Conservation (phyloP, 2,329 filamentous ascomycete genomes). For the Epichloe hybrida region DNA sequence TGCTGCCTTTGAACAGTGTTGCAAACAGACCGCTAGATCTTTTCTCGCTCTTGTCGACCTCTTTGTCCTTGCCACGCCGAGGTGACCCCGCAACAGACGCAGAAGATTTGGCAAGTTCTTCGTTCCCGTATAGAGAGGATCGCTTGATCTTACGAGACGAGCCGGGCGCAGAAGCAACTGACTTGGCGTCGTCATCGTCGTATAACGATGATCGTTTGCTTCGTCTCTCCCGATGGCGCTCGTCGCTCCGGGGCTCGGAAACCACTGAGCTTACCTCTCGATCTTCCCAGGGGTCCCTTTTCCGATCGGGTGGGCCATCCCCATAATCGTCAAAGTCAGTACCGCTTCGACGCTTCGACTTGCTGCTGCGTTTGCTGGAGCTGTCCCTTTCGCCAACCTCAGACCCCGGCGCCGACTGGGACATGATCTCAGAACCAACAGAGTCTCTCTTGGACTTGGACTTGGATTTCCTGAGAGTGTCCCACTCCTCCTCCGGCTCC, state of each 20-base stretch:
- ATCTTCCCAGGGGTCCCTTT: constrained; percentile 27
- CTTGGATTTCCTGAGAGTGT: constrained; percentile 19
- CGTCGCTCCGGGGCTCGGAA: constrained; percentile 28
- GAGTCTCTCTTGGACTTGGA: constrained; percentile 22
- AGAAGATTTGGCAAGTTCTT: constrained; percentile 25
- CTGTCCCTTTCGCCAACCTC: constrained; percentile 22
- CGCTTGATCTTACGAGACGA: constrained; percentile 10
- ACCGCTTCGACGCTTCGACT: constrained; percentile 24
- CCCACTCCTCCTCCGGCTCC: constrained; percentile 22
- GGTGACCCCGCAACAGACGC: constrained; percentile 22
- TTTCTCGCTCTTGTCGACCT: constrained; percentile 20
- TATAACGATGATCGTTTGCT: constrained; percentile 7
- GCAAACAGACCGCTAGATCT: constrained; percentile 32
- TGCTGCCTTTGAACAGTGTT: constrained; percentile 32
- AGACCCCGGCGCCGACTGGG: constrained; percentile 20
- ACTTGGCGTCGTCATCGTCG: constrained; percentile 34
- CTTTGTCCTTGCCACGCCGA: constrained; percentile 25
- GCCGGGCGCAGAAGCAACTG: constrained; percentile 17
- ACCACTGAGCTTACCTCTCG: constrained; percentile 36
- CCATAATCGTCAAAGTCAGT: constrained; percentile 19
- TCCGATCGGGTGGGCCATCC: constrained; percentile 26
- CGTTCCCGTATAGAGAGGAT: constrained; percentile 27
- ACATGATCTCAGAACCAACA: constrained; percentile 17
- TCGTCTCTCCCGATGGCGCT: constrained; percentile 21
- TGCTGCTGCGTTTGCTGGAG: constrained; percentile 26